Evolutionary conservation across 2,329 filamentous ascomycete genomes (phyloP).

Genomic region (Calonectria pseudoturangicola): DNA sequence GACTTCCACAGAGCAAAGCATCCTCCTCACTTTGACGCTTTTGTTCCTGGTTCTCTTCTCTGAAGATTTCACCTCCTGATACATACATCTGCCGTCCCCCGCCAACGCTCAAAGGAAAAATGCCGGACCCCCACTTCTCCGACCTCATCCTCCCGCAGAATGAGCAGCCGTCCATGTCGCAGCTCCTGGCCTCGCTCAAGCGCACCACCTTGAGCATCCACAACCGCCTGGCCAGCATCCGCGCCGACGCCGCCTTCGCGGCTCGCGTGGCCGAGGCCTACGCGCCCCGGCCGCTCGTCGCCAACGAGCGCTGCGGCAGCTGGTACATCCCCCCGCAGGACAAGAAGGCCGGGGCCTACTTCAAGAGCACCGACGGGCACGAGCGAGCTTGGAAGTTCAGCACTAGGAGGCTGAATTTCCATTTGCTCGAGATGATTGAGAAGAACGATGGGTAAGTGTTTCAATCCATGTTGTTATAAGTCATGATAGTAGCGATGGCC

Average conservation of each 20-base stretch:
- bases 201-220: slow-evolving; percentile 84
- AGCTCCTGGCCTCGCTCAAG: slow-evolving; percentile 82
- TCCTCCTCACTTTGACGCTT: background rate
- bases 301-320: slow-evolving; percentile 95
- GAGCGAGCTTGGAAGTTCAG: slow-evolving; percentile 94
- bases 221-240: slow-evolving; percentile 89
- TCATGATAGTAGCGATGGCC: background rate
- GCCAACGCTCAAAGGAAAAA: slow-evolving; percentile 24
- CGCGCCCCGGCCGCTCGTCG: slow-evolving; percentile 80
- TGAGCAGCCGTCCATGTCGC: slow-evolving; percentile 81
- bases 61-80: background rate
- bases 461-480: background rate
- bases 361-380: slow-evolving; percentile 98
- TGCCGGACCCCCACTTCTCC: slow-evolving; percentile 57
- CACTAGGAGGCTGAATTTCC: slow-evolving; percentile 87
- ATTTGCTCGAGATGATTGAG: slow-evolving; percentile 82
- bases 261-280: slow-evolving; percentile 73
- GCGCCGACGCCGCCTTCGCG: slow-evolving; percentile 85
- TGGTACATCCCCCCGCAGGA: slow-evolving; percentile 86
- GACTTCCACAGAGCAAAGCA: background rate
- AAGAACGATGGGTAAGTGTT: slow-evolving; percentile 77
- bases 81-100: background rate
- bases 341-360: slow-evolving; percentile 88
- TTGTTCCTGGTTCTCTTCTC: background rate
- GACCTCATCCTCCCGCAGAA: slow-evolving; percentile 71